Conservation (phyloP, 176 grass and related monocot species). For the Rhynchospora pubera region DNA sequence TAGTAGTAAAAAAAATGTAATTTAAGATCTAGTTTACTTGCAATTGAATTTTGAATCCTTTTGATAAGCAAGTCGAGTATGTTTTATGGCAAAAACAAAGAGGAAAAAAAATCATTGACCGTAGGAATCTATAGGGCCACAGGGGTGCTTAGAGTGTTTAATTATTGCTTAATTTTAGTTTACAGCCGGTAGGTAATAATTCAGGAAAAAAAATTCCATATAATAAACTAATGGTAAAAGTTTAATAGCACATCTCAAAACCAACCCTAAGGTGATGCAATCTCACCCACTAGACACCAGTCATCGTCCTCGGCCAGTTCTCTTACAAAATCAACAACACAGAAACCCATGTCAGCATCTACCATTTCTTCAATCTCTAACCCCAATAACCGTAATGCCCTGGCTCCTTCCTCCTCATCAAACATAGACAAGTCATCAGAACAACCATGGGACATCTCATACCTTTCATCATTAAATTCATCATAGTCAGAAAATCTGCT, state of each 20-base stretch:
- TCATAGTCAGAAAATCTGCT: background rate
- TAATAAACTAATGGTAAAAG: background rate
- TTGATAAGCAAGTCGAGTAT: background rate
- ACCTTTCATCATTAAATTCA: constrained; percentile 7
- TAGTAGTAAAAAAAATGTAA: background rate
- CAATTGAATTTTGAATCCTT: background rate
- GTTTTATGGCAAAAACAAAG: background rate
- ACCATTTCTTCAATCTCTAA: background rate
- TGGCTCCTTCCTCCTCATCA: background rate
- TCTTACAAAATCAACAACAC: constrained; percentile 12
- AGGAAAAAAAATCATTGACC: too few relatives aligned
- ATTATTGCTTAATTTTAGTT: background rate
- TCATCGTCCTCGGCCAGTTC: background rate
- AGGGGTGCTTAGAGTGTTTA: background rate
- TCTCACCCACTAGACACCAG: constrained; percentile 1
- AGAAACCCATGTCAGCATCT: background rate
- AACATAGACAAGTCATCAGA: background rate
- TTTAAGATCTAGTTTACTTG: background rate
- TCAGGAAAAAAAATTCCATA: too few relatives aligned
- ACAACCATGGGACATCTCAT: background rate
- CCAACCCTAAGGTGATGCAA: too few relatives aligned
- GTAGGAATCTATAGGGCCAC: background rate
- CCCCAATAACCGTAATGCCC: too few relatives aligned
- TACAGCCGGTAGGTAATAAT: background rate
- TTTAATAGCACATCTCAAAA: background rate